Evolutionary conservation across 176 grass and related monocot species (phyloP), one percentile per base, ranked within the genome.

Genomic region (Poa pratensis): DNA sequence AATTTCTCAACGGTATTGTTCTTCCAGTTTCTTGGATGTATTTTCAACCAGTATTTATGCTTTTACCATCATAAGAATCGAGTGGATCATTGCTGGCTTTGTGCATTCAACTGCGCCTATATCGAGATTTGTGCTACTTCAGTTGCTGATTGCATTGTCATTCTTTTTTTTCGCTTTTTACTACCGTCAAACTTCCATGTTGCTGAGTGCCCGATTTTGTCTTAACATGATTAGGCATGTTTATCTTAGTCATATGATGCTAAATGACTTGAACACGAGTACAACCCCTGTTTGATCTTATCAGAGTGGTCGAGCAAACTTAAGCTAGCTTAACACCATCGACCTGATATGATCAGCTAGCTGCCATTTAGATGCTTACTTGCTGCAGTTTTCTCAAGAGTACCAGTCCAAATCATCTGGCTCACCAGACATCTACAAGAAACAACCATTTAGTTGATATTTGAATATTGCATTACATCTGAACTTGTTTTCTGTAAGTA

Each of bases 151-250:
- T 73, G 64, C 3, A 39, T 78, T 71, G 43, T 16, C 54, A 64
- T 43, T 63, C 17, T 83, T 79, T 46, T 28, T 28, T 65, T 65
- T 65, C 16, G 27, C 22, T 32, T 65, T 65, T 18, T 65, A 65
- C 62, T 76, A 58, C 37, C 75, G 9, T 73, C 65, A 49, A 49
- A 24, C 6, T 79, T 27, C 67, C 45, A 39, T 83, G 57, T 66
- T 87, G 80, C 71, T 83, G 76, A 66, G 35, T 65, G 74, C 37
- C 35, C 58, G 48, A 73, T 78, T 90, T 76, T 79, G 27, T 73
- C 16, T 48, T 28, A 79, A 75, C 67, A 79, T 72, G 53, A 55
- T 30, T 78, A 82, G 15, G n/a, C 22, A 77, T 81, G 40, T 61
- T 76, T 61, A 63, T 77, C 40, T 81, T 52, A 82, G 40, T 77